Base-by-base conservation (phyloP, 2,329 filamentous ascomycete genomes). In the Talaromyces atroroseus region DNA sequence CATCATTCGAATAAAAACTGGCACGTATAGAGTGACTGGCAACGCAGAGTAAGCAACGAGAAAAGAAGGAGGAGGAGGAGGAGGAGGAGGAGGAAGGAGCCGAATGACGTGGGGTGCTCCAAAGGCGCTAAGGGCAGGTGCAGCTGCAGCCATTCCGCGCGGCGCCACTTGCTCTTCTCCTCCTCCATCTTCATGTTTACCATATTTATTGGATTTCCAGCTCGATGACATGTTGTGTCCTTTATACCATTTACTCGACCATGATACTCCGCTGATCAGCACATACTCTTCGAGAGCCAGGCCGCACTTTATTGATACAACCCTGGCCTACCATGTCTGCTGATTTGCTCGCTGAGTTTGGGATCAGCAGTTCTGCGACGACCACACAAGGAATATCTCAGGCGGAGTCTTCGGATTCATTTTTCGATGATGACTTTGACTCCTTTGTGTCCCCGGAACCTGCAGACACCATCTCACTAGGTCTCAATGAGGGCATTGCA, bases 331-430 rank as follows among this genome's bases (percentile, higher is more conserved):
- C 44, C 18, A 82, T 82, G 80, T 82, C 80, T 51, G 76, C 77
- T 56, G 80, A 82, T 62, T 71, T 82, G 21, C 73, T 80, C 47
- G 78, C 78, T 58, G 80, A 76, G 58, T 82, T 82, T 64, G 76
- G 71, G 32, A 56, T 62, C 53, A 45, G 44, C 42, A 42, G 36
- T 38, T 21, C 40, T 23, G 36, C 12, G 16, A 46, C 29, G 26
- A 57, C 38, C 29, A 38, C 20, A 14, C 34, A 45, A 12, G n/a
- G 47, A 24, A 46, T 20, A 14, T n/a, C 18, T n/a, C 51, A 48
- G 36, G 14, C 52, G 14, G 47, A 29, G 24, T 6, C 42, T 18
- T 26, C 36, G 16, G 16, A 32, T 32, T 34, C 42, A 40, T 58
- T 51, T 12, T 45, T 48, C 20, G 57, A 57, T 46, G 57, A 58